Evolutionary conservation across 1,284 basidiomycete species (phyloP).

Genomic region (Cryptococcus floricola): DNA sequence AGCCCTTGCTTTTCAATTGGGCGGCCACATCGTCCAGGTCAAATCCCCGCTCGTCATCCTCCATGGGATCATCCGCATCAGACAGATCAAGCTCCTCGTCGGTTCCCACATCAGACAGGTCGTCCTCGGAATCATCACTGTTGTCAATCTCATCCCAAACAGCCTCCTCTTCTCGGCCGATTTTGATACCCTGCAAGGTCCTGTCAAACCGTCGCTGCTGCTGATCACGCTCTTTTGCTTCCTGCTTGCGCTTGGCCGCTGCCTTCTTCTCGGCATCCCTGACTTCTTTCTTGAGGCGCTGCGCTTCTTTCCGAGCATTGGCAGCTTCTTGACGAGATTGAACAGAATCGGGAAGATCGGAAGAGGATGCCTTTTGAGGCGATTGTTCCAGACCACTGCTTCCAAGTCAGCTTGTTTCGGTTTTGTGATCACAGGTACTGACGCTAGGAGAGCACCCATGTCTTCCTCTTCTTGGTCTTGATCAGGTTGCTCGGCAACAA

Average conservation of each 20-base stretch:
- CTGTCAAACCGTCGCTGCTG: constrained; percentile 1
- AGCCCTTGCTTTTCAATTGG: background rate
- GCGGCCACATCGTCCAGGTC: constrained; percentile 4
- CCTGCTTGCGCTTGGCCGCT: background rate
- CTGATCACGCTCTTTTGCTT: background rate
- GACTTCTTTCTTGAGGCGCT: background rate
- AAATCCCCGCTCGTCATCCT: background rate
- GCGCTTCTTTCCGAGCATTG: background rate
- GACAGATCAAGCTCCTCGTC: background rate
- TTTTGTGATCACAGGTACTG: background rate
- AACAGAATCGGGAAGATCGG: background rate
- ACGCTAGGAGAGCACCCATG: constrained; percentile 4
- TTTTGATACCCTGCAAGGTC: background rate
- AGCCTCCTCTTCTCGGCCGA: background rate
- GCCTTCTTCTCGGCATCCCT: background rate
- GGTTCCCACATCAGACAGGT: background rate
- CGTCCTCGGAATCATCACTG: background rate
- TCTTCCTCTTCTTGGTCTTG: constrained; percentile 9
- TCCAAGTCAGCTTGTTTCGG: background rate
- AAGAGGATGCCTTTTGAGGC: background rate
- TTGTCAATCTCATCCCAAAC: background rate
- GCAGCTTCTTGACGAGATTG: background rate
- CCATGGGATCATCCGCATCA: background rate
- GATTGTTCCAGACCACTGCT: background rate
- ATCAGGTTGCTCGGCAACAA: constrained; percentile 1